A percentile compares a stretch with the other conserved stretches of the same genome.
Conservation (phyloP, 352 stramenopile species). For the Pythium rishiriense region DNA sequence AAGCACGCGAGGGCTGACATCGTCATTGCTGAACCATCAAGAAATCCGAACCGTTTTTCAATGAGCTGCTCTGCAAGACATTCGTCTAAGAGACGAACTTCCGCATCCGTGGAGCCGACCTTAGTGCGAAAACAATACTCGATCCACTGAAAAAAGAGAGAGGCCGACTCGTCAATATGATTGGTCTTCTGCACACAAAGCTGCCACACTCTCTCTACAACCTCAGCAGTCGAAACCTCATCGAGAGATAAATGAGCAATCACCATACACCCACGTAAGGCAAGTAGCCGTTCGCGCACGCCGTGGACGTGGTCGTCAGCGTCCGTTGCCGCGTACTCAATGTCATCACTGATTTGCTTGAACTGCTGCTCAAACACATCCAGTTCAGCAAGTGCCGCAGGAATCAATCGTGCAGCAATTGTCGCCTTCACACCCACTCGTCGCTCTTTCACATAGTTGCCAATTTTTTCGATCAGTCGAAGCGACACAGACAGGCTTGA, state of each 20-base stretch:
- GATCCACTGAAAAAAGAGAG: conserved; percentile 75
- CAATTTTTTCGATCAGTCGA: conserved; percentile 23
- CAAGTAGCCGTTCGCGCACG: conserved; percentile 41
- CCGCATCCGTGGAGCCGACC: conserved; percentile 23
- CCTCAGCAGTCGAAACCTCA: conserved; percentile 4
- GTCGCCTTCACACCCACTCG: neutral
- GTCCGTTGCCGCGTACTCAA: neutral
- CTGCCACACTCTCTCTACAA: conserved; percentile 37
- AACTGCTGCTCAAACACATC: conserved; percentile 2
- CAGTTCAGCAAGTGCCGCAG: conserved; percentile 6
- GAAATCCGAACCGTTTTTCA: conserved; percentile 40
- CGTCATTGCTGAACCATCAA: conserved; percentile 39
- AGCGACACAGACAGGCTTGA: conserved; percentile 9
- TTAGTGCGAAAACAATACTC: conserved; percentile 47
- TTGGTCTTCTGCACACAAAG: conserved; percentile 39
- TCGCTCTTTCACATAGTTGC: neutral
- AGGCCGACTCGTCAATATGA: conserved; percentile 44
- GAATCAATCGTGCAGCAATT: conserved; percentile 2
- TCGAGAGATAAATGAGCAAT: conserved; percentile 26
- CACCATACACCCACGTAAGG: conserved; percentile 58
- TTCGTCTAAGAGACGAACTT: conserved; percentile 5
- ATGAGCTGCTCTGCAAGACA: conserved; percentile 28
- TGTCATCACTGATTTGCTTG: conserved; percentile 1
- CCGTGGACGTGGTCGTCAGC: conserved; percentile 14
- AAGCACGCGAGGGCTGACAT: conserved; percentile 62